Conservation (phyloP, 2,329 filamentous ascomycete genomes). For the Berkeleyomyces rouxiae region DNA sequence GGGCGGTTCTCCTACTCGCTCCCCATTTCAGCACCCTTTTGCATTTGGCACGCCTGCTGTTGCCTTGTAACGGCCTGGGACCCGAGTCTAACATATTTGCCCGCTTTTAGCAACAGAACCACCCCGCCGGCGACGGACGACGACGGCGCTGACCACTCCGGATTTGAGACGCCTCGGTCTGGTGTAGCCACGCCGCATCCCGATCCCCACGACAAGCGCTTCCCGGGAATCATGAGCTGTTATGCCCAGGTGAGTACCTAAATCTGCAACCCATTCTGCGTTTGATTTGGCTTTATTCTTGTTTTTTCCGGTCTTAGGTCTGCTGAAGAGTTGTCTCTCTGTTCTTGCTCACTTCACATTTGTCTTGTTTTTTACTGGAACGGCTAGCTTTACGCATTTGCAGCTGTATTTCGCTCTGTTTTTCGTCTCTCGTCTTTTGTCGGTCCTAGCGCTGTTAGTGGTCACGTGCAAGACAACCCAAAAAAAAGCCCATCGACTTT, state of each 20-base stretch:
- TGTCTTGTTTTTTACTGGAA: neutral
- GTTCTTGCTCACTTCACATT: neutral
- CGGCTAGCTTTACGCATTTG: neutral
- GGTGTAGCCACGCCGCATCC: constrained; percentile 86
- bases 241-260: constrained; percentile 94
- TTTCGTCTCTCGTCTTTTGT: neutral
- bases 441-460: neutral
- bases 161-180: constrained; percentile 74
- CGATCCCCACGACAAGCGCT: constrained; percentile 83
- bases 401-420: neutral
- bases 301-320: neutral
- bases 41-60: constrained; percentile 19
- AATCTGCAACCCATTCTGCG: constrained; percentile 31
- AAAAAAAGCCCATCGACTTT: neutral
- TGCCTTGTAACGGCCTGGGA: constrained; percentile 21
- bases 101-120: constrained; percentile 30
- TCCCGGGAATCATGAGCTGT: constrained; percentile 92
- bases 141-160: constrained; percentile 59
- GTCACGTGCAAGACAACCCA: neutral
- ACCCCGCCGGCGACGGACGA: constrained; percentile 42
- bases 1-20: neutral
- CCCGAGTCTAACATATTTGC: constrained; percentile 27
- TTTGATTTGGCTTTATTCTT: neutral
- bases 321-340: neutral
- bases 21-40: neutral